Conservation (phyloP, 139 green algal species). For the Desmodesmus armatus region DNA sequence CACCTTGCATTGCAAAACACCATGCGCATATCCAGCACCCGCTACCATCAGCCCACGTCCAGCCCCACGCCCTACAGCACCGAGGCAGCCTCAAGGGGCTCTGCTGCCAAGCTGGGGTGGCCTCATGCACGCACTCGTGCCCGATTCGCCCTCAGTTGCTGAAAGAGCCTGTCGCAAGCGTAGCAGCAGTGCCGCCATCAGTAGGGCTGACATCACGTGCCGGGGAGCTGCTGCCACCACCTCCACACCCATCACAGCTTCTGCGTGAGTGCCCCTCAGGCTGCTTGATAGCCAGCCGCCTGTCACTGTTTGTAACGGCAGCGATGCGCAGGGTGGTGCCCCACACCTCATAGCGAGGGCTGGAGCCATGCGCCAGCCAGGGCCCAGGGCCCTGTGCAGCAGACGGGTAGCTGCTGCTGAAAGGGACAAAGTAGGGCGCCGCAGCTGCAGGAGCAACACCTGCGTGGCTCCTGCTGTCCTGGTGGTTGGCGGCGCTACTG, state of each 20-base stretch:
- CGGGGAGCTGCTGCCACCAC: background rate
- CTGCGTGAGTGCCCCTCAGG: background rate
- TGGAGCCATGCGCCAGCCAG: conserved; percentile 19
- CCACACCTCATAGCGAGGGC: conserved; percentile 2
- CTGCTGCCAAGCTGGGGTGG: too few relatives aligned
- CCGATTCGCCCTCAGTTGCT: too few relatives aligned
- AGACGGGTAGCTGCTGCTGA: conserved; percentile 39
- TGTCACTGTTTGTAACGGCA: too few relatives aligned
- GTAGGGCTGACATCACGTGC: background rate
- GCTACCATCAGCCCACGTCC: too few relatives aligned
- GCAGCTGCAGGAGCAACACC: background rate
- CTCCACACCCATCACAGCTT: background rate
- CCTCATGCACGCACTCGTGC: too few relatives aligned
- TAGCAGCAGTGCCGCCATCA: background rate
- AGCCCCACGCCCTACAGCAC: too few relatives aligned
- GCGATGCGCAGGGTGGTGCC: too few relatives aligned
- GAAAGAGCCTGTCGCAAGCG: background rate
- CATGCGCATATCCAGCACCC: too few relatives aligned
- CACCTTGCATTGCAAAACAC: too few relatives aligned
- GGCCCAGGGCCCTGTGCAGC: conserved; percentile 6
- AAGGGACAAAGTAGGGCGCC: conserved; percentile 9
- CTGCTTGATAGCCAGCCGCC: background rate
- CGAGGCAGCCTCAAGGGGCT: too few relatives aligned
- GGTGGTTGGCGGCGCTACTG: background rate
- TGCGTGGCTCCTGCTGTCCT: background rate